Evolutionary conservation across 768 basidiomycete species (phyloP).

Genomic region (Pisolithus tinctorius): DNA sequence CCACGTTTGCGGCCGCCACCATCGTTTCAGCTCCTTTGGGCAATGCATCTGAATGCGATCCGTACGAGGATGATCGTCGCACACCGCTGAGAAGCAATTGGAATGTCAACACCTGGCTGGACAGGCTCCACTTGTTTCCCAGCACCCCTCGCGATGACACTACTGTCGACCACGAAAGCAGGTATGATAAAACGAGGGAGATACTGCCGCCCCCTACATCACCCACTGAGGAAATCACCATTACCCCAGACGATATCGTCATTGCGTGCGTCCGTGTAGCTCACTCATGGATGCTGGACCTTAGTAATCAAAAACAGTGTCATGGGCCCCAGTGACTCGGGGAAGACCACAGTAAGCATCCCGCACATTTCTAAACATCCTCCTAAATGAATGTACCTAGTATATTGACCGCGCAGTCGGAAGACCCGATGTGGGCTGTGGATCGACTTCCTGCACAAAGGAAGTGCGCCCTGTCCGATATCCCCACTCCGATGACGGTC

Average conservation of each 20-base stretch:
- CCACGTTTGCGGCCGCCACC: too few relatives aligned
- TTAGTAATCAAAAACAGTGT: neutral
- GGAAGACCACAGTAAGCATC: neutral
- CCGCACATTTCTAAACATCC: neutral
- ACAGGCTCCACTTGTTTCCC: too few relatives aligned
- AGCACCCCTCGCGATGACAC: too few relatives aligned
- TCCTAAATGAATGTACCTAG: neutral
- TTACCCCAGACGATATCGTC: neutral
- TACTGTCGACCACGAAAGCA: too few relatives aligned
- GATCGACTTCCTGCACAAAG: constrained; percentile 4
- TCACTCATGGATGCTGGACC: neutral
- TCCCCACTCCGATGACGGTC: constrained; percentile 11
- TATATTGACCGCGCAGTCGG: neutral
- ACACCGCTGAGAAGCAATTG: too few relatives aligned
- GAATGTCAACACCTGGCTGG: too few relatives aligned
- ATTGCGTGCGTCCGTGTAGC: neutral
- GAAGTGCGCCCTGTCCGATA: constrained; percentile 1
- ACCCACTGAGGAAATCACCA: too few relatives aligned
- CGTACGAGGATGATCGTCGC: too few relatives aligned
- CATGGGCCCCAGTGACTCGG: neutral
- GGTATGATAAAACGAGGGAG: too few relatives aligned
- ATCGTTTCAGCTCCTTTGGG: too few relatives aligned
- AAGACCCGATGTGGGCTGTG: neutral
- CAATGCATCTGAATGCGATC: too few relatives aligned
- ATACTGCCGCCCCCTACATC: too few relatives aligned